A percentile compares a stretch with the other conserved stretches of the same genome.
These are phyloP conservation scores for Sporobolomyces roseus DNA, from an alignment of 768 basidiomycete genomes.

Conservation along the genomic window DNA sequence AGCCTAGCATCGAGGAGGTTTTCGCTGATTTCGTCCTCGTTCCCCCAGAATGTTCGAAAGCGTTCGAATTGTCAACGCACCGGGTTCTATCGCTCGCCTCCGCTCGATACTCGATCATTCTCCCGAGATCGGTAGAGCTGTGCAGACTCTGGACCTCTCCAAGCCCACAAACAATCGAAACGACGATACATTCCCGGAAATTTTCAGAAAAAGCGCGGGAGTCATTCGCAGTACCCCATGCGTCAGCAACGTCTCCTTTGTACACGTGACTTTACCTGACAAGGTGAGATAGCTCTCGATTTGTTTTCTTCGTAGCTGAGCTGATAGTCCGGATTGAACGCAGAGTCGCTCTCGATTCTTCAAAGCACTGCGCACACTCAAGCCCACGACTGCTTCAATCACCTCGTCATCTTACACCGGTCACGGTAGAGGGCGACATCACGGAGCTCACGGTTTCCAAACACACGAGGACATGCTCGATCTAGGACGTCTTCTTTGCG, in stretches of 20 bases:
- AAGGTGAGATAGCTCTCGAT: not conserved
- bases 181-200: not conserved
- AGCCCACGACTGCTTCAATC: not conserved
- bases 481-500: not conserved
- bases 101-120: not conserved
- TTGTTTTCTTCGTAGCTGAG: not conserved
- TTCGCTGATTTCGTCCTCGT: not conserved
- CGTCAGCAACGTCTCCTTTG: constrained; percentile 1
- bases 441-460: not conserved
- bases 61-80: not conserved
- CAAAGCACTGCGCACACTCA: not conserved
- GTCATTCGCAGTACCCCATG: not conserved
- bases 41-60: constrained; percentile 9
- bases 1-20: too few species aligned
- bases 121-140: not conserved
- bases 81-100: not conserved
- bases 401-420: not conserved
- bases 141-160: not conserved
- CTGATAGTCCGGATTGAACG: not conserved
- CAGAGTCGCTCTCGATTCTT: not conserved
- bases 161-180: not conserved
- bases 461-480: not conserved
- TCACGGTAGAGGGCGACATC: too few species aligned
- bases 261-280: constrained; percentile 8
- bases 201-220: not conserved